These are phyloP conservation scores for Plectosphaerella sp. DNA, from an alignment of 2,329 filamentous ascomycete species.

Conservation along the genomic window DNA sequence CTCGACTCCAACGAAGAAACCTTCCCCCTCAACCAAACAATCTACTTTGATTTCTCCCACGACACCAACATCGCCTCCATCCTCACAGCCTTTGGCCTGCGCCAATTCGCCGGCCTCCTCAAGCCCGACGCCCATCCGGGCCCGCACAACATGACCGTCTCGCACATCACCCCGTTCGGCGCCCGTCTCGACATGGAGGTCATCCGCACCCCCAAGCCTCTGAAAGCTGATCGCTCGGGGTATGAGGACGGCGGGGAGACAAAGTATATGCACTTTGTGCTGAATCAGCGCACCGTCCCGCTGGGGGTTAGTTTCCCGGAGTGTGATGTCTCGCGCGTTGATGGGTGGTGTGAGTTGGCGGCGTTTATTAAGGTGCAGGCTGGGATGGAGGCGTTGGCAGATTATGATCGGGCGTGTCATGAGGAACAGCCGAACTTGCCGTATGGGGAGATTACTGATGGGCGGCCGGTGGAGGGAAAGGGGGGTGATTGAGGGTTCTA, in stretches of 20 bases:
- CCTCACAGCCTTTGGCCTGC: constrained; percentile 67
- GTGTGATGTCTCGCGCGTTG: constrained; percentile 57
- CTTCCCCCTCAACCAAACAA: constrained; percentile 67
- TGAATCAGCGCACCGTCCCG: constrained; percentile 71
- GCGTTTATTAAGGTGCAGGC: constrained; percentile 63
- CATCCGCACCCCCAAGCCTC: constrained; percentile 61
- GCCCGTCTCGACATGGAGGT: constrained; percentile 71
- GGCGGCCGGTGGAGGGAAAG: constrained; percentile 21
- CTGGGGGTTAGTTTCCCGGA: constrained; percentile 61
- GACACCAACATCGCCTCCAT: constrained; percentile 70
- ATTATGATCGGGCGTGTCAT: constrained; percentile 64
- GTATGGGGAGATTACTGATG: constrained; percentile 35
- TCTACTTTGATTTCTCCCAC: constrained; percentile 77
- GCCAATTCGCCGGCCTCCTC: constrained; percentile 60
- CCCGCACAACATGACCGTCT: constrained; percentile 59
- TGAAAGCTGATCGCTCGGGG: constrained; percentile 49
- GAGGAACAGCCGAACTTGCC: constrained; percentile 37
- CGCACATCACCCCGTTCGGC: constrained; percentile 67
- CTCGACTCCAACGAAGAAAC: constrained; percentile 63
- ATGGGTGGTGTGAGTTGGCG: constrained; percentile 73
- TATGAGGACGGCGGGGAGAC: constrained; percentile 52
- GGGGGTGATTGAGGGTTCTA: too few relatives aligned
- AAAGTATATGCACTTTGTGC: constrained; percentile 67
- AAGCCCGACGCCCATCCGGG: constrained; percentile 51
- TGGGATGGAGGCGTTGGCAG: constrained; percentile 50